phyloP scores from a whole-genome alignment of 257 asterid species.

The Solanum tarijense region DNA sequence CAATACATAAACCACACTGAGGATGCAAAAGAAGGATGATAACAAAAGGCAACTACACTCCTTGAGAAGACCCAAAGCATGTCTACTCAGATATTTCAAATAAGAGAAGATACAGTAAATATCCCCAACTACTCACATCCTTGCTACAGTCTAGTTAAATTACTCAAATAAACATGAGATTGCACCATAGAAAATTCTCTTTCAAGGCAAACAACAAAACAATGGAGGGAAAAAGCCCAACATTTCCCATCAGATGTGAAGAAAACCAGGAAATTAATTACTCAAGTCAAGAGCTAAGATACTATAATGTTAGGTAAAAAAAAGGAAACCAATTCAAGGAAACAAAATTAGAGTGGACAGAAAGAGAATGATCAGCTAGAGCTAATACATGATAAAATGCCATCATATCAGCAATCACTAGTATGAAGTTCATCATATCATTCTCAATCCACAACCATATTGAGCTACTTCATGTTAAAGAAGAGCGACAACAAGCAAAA shows the following conservation, averaged over 20 bases:
- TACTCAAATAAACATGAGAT: background rate
- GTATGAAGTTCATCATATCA: slow-evolving; percentile 13
- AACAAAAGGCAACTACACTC: background rate
- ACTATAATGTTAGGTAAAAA: background rate
- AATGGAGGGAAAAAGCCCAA: background rate
- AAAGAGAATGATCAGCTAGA: slow-evolving; percentile 50
- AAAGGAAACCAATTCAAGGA: background rate
- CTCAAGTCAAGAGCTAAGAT: background rate
- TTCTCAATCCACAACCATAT: slow-evolving; percentile 3
- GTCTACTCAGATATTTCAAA: background rate
- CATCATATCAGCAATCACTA: slow-evolving; percentile 42
- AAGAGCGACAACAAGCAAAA: background rate
- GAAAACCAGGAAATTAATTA: background rate
- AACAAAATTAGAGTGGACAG: background rate
- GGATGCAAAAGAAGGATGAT: background rate
- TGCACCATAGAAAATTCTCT: background rate
- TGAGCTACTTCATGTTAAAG: background rate
- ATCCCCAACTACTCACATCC: background rate
- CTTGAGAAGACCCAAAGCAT: background rate
- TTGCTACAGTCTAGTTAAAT: background rate
- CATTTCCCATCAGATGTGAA: background rate
- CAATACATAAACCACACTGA: background rate
- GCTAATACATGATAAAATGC: slow-evolving; percentile 55
- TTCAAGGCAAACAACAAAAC: background rate
- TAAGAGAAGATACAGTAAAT: background rate